phyloP scores from a whole-genome alignment of 176 grass and related monocot species.

The Triticum monococcum region DNA sequence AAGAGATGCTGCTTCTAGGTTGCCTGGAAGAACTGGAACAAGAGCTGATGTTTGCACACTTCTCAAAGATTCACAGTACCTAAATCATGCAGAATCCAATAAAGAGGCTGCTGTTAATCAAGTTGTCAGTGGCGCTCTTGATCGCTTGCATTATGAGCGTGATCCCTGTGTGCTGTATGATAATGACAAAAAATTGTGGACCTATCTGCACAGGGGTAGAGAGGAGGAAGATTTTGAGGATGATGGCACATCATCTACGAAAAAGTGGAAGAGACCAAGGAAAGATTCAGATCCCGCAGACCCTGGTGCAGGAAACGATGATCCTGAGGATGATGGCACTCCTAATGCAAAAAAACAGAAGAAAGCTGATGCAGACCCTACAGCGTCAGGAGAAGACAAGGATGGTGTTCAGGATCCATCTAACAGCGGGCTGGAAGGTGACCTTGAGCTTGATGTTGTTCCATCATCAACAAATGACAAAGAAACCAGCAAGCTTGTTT shows the following conservation, averaged over 20 bases:
- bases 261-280: constrained; percentile 97
- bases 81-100: constrained; percentile 72
- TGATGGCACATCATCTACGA: constrained; percentile 94
- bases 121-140: constrained; percentile 97
- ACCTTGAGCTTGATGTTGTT: constrained; percentile 38
- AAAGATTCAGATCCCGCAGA: constrained; percentile 80
- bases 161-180: constrained; percentile 98
- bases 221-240: constrained; percentile 99
- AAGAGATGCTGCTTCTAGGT: constrained; percentile 89
- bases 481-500: constrained; percentile 37
- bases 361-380: constrained; percentile 32
- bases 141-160: constrained; percentile 93
- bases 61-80: constrained; percentile 93
- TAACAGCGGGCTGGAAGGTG: constrained; percentile 33
- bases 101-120: constrained; percentile 82
- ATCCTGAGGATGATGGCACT: constrained; percentile 57
- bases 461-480: constrained; percentile 20
- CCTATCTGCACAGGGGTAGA: constrained; percentile 93
- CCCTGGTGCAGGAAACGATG: constrained; percentile 37
- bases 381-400: constrained; percentile 48
- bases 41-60: constrained; percentile 98
- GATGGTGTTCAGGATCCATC: constrained; percentile 39
- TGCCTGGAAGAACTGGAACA: constrained; percentile 90
- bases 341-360: constrained; percentile 44
- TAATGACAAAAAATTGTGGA: constrained; percentile 97